Percentiles rank a stretch among this genome's conserved stretches.
Evolutionary conservation across 108 stramenopile genomes (phyloP).

Genomic region (Pseudonitzschia pungens): DNA sequence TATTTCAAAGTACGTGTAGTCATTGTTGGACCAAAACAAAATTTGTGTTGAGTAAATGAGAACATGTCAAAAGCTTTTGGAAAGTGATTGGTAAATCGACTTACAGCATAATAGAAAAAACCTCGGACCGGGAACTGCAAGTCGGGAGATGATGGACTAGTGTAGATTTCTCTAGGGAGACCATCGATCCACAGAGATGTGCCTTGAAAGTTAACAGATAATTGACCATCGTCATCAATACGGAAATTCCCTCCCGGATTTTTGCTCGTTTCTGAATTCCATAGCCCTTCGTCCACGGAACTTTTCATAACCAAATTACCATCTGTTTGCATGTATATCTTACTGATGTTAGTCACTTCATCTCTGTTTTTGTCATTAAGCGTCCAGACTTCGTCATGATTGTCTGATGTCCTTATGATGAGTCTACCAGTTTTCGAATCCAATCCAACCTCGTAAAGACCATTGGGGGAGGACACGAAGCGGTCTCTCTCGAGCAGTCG

Average conservation of each 20-base stretch:
- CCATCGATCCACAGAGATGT: conserved; percentile 21
- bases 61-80: not conserved
- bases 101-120: conserved; percentile 18
- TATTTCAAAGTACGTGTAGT: not conserved
- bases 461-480: conserved; percentile 17
- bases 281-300: not conserved
- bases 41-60: not conserved
- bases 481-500: not conserved
- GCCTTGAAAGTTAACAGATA: conserved; percentile 5
- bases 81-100: not conserved
- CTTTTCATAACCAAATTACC: conserved; percentile 22
- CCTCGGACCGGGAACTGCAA: conserved; percentile 21
- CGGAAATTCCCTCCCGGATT: conserved; percentile 3
- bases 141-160: conserved; percentile 13
- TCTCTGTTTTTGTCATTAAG: conserved; percentile 14
- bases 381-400: conserved; percentile 2
- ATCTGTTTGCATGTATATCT: conserved; percentile 18
- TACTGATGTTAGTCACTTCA: conserved; percentile 8
- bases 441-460: conserved; percentile 17
- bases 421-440: conserved; percentile 9
- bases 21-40: not conserved
- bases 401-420: not conserved
- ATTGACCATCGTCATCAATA: conserved; percentile 20
- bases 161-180: conserved; percentile 19
- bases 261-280: conserved; percentile 20